Evolutionary conservation across 2,329 filamentous ascomycete genomes (phyloP).

Genomic region (Nothopassalora personata): DNA sequence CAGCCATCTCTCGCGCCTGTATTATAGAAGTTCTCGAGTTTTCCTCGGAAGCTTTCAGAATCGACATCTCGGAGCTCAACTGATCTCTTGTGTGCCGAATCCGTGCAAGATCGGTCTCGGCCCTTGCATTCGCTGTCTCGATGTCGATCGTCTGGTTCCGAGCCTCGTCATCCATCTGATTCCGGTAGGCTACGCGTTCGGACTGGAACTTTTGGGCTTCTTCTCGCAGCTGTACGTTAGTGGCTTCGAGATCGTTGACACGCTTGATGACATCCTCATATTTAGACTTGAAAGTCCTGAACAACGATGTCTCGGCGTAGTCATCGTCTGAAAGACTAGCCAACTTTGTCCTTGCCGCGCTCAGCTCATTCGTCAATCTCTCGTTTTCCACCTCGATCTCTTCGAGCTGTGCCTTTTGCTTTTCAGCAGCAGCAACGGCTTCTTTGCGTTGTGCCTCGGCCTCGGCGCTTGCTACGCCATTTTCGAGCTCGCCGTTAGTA

Average conservation of each 20-base stretch:
- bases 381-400: conserved; percentile 71
- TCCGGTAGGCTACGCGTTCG: conserved; percentile 76
- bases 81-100: conserved; percentile 83
- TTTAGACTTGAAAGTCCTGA: conserved; percentile 84
- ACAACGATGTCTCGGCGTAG: conserved; percentile 85
- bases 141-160: conserved; percentile 68
- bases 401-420: conserved; percentile 85
- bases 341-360: conserved; percentile 61
- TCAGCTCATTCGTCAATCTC: conserved; percentile 71
- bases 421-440: conserved; percentile 66
- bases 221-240: conserved; percentile 76
- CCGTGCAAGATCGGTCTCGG: conserved; percentile 78
- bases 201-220: conserved; percentile 80
- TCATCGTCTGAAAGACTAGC: conserved; percentile 83
- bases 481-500: conserved; percentile 49
- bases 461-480: conserved; percentile 56
- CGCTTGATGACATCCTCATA: conserved; percentile 90
- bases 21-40: conserved; percentile 64
- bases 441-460: conserved; percentile 73
- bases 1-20: conserved; percentile 73
- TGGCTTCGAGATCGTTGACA: conserved; percentile 85
- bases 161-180: conserved; percentile 74
- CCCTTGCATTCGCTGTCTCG: conserved; percentile 72
- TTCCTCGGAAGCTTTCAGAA: conserved; percentile 73
- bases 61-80: conserved; percentile 70